A percentile compares a stretch with the other conserved stretches of the same genome.
These are phyloP conservation scores for Gossypium schwendimanii DNA, from an alignment of 441 rosid genomes.

Conservation along the genomic window DNA sequence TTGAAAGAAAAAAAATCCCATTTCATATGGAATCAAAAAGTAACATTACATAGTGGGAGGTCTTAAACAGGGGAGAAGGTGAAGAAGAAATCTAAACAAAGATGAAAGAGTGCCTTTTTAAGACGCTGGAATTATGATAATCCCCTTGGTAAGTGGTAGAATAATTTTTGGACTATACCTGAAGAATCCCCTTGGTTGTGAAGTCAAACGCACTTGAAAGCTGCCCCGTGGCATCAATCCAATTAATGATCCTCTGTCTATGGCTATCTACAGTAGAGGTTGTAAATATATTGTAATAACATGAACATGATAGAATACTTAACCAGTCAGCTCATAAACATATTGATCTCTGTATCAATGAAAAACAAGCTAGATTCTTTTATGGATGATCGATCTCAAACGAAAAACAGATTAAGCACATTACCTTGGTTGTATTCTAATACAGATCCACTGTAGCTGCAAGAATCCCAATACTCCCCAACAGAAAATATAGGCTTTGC, in stretches of 20 bases:
- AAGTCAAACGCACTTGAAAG: constrained; percentile 85
- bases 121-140: background rate
- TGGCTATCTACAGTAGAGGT: constrained; percentile 57
- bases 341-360: background rate
- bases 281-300: background rate
- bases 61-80: background rate
- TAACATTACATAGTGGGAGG: background rate
- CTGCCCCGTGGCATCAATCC: constrained; percentile 78
- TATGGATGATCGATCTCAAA: background rate
- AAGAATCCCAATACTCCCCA: constrained; percentile 94
- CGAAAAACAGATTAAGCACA: constrained; percentile 5
- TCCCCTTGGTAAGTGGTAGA: background rate
- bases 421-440: constrained; percentile 85
- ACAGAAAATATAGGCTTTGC: constrained; percentile 77
- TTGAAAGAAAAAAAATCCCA: background rate
- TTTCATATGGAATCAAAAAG: background rate
- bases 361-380: background rate
- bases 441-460: constrained; percentile 53
- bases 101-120: background rate
- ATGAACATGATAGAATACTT: background rate
- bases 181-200: constrained; percentile 87
- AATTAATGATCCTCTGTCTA: constrained; percentile 70
- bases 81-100: background rate
- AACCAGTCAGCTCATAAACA: background rate
- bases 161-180: constrained; percentile 36